Base-by-base conservation (phyloP, 495 filamentous ascomycete genomes). In the Penicillium taxi region DNA sequence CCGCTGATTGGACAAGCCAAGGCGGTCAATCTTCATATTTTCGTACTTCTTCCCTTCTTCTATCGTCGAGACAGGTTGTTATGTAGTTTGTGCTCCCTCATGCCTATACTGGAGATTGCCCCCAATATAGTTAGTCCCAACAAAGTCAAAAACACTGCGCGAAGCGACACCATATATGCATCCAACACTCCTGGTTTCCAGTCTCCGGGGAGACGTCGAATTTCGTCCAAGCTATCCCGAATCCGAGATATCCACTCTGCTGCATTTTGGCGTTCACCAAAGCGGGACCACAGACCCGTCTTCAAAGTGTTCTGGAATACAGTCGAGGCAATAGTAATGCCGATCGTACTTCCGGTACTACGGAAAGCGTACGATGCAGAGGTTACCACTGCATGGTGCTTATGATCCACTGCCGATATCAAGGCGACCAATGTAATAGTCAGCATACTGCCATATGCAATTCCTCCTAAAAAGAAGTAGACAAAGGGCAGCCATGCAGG, bases 331-430 rank as follows among this genome's bases (percentile, higher is more conserved):
- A 90, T 59, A 0, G 86, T 84, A 42, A 94, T 75, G 14, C 89
- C 89, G 26, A 96, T 78, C 0, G 85, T 88, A 19, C 77, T 77
- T 6, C 89, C 89, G 0, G 87, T 86, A 9, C 80, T 81, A 21
- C 84, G 78, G 57, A 87, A 89, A 2, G 82, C 81, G 46, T 86
- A 94, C 0, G 78, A 86, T 2, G 84, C 81, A 0, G 83, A 86
- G 2, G 88, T 94, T 40, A 87, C 75, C 23, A 91, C 81, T 5
- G 89, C 88, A 51, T 94, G 89, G 38, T 90, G 69, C 5, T 80
- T 64, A 54, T 89, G 85, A 30, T 83, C 80, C 18, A 94, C 86
- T 0, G 86, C 79, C 4, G 82, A 75, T 20, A 96, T 84, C 30
- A 86, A 75, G 0, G 84, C 81, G 8, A 94, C 70, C 20, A 94